Conservation (phyloP, 2,329 filamentous ascomycete genomes). For the Sarocladiaceae sp. region DNA sequence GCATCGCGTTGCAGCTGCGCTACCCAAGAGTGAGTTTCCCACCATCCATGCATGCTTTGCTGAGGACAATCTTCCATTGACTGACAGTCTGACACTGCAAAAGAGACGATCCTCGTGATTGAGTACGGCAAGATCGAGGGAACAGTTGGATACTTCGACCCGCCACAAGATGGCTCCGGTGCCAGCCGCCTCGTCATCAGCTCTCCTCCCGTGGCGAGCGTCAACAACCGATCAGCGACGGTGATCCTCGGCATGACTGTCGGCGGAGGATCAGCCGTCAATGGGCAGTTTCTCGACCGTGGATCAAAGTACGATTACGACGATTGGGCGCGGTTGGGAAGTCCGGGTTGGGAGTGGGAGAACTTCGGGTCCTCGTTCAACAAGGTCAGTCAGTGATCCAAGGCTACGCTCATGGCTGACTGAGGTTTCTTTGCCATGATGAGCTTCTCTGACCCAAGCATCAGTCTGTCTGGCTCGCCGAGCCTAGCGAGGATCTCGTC, state of each 20-base stretch:
- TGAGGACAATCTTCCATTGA: neutral
- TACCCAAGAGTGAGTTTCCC: conserved; percentile 18
- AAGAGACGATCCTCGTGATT: conserved; percentile 16
- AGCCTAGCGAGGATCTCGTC: conserved; percentile 19
- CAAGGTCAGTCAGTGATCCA: conserved; percentile 25
- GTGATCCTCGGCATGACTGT: conserved; percentile 26
- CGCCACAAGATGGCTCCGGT: conserved; percentile 17
- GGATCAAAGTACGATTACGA: conserved; percentile 28
- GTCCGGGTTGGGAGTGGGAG: conserved; percentile 28
- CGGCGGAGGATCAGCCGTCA: conserved; percentile 29
- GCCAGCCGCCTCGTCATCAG: conserved; percentile 18
- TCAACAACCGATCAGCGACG: conserved; percentile 20
- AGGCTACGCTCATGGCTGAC: neutral
- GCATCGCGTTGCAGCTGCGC: conserved; percentile 24
- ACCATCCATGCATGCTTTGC: neutral
- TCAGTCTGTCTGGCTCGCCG: conserved; percentile 15
- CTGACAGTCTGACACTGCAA: neutral
- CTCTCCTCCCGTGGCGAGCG: conserved; percentile 19
- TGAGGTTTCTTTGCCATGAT: neutral
- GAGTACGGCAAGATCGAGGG: conserved; percentile 16
- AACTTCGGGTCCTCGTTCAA: conserved; percentile 28
- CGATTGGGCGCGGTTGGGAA: conserved; percentile 26
- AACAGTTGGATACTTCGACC: conserved; percentile 21
- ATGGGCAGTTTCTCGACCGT: conserved; percentile 32
- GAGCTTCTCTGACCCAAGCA: conserved; percentile 7